phyloP scores from a whole-genome alignment of 176 grass and related monocot genomes.

The Urochloa ruziziensis region DNA sequence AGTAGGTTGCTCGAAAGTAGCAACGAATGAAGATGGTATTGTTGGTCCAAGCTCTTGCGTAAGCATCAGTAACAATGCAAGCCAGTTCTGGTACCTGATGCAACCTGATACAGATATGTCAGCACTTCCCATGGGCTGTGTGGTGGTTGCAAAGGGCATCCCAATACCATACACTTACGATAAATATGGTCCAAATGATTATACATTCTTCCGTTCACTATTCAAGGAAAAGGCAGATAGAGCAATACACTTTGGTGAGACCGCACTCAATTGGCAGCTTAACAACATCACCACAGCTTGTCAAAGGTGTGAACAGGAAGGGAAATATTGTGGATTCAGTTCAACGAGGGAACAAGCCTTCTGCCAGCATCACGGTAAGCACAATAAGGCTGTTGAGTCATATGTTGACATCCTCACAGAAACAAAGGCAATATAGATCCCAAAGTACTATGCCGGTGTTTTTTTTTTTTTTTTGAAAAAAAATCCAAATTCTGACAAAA shows the following conservation, averaged over 20 bases:
- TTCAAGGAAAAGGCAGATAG: not conserved
- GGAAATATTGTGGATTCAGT: slow-evolving; percentile 35
- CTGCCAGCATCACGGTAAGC: slow-evolving; percentile 29
- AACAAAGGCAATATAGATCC: too few species aligned
- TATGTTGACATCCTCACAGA: too few species aligned
- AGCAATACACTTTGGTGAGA: slow-evolving; percentile 24
- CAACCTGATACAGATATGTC: not conserved
- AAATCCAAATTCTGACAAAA: too few species aligned
- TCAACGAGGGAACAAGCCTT: slow-evolving; percentile 13
- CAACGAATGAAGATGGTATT: not conserved
- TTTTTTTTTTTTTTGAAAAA: too few species aligned
- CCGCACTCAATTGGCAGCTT: slow-evolving; percentile 2
- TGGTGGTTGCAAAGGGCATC: slow-evolving; percentile 2
- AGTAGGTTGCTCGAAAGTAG: slow-evolving; percentile 21
- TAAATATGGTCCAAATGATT: not conserved
- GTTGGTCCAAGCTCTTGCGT: slow-evolving; percentile 29
- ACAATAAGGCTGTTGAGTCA: too few species aligned
- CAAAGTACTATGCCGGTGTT: not conserved
- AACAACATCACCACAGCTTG: slow-evolving; percentile 17
- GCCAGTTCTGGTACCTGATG: slow-evolving; percentile 31
- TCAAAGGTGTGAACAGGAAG: slow-evolving; percentile 8
- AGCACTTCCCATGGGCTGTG: slow-evolving; percentile 37
- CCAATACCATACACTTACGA: not conserved
- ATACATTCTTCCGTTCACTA: not conserved
- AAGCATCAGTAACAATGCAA: not conserved